Percentiles rank a stretch among this genome's conserved stretches.
Conservation (phyloP, 2,329 filamentous ascomycete species). For the Microascus cirrosus region DNA sequence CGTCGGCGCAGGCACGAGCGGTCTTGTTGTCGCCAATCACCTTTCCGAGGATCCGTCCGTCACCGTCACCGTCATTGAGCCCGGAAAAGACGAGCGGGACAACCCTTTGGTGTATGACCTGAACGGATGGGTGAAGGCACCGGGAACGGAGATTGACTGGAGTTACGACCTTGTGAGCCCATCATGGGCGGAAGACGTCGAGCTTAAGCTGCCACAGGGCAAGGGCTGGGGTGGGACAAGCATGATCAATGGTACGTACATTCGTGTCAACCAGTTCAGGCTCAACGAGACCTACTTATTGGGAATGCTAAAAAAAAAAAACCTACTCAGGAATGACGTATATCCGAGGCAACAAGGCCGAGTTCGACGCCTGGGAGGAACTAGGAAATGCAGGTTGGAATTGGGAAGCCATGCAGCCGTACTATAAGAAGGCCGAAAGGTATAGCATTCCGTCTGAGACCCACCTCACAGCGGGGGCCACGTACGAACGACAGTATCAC, state of each 20-base stretch:
- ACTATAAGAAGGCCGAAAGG: constrained; percentile 16
- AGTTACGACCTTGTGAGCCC: constrained; percentile 18
- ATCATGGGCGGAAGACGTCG: constrained; percentile 11
- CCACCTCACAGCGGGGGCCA: constrained; percentile 22
- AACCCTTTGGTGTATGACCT: background rate
- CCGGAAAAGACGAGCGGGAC: background rate
- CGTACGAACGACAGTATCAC: constrained; percentile 19
- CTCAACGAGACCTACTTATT: background rate
- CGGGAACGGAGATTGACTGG: background rate
- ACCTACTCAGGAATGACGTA: constrained; percentile 27
- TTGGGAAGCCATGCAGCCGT: constrained; percentile 21
- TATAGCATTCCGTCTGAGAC: constrained; percentile 13
- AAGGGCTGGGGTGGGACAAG: constrained; percentile 28
- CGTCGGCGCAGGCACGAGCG: too few species aligned
- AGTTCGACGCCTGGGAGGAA: constrained; percentile 24
- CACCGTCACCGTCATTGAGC: constrained; percentile 8
- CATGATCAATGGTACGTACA: constrained; percentile 18
- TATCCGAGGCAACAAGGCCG: constrained; percentile 25
- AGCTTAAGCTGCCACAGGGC: constrained; percentile 17
- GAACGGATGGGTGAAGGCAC: background rate
- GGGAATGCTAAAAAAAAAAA: background rate
- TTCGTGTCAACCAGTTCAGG: background rate
- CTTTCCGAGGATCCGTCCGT: constrained; percentile 7
- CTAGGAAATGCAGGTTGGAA: constrained; percentile 24
- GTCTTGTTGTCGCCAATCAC: too few species aligned